Conservation (phyloP, 2,329 filamentous ascomycete species). For the Huntiella savannae region DNA sequence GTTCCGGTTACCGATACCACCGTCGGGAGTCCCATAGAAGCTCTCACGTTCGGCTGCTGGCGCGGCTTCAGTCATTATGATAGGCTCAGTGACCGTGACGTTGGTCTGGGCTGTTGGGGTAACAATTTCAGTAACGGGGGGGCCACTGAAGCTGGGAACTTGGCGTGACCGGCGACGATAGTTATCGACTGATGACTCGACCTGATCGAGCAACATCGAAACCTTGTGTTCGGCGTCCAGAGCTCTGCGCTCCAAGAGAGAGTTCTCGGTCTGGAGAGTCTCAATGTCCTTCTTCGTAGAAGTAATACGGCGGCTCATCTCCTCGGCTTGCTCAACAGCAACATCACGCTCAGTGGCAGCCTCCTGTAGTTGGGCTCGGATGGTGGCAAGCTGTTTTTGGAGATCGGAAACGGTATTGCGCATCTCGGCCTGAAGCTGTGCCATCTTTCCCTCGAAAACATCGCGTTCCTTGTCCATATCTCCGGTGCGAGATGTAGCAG, state of each 20-base stretch:
- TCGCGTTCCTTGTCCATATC: constrained; percentile 62
- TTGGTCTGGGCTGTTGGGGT: constrained; percentile 7
- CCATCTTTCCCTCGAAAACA: constrained; percentile 47
- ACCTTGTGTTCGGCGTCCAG: constrained; percentile 86
- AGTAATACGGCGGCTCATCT: constrained; percentile 37
- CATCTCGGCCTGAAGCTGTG: constrained; percentile 49
- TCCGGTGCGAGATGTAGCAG: constrained; percentile 25
- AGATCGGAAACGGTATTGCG: constrained; percentile 45
- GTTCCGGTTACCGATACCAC: constrained; percentile 31
- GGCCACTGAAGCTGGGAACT: constrained; percentile 21
- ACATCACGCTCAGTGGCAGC: constrained; percentile 51
- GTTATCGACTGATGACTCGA: constrained; percentile 82
- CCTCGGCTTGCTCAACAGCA: constrained; percentile 35
- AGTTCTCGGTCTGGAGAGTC: constrained; percentile 66
- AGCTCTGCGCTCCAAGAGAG: constrained; percentile 62
- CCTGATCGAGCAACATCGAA: constrained; percentile 78
- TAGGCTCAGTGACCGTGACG: constrained; percentile 1
- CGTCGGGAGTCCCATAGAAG: constrained; percentile 39
- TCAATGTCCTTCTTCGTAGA: constrained; percentile 51
- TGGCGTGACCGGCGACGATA: constrained; percentile 65
- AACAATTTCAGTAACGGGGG: constrained; percentile 6
- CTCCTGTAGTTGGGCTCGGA: constrained; percentile 50
- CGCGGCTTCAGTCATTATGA: constrained; percentile 5
- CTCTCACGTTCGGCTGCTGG: constrained; percentile 38
- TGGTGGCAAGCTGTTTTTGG: constrained; percentile 47